Base-by-base conservation (phyloP, 192 early-diverging fungal genomes). In the Entomortierella beljakovae region DNA sequence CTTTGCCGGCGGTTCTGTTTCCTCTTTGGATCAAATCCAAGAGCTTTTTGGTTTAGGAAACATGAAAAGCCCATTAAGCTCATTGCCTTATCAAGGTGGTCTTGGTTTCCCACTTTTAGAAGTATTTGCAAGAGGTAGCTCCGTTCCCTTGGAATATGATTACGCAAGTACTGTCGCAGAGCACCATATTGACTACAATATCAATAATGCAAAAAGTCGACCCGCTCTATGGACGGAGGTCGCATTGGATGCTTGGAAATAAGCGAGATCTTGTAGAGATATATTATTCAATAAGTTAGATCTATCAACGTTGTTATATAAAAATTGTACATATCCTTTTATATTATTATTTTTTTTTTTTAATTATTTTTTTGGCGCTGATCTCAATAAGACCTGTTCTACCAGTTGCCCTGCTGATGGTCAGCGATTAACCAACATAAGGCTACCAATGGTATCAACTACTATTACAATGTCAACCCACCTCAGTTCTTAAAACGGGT, bases 1-100 rank as follows among this genome's bases (percentile, higher is more conserved):
- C n/a, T 70, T 70, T 46, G 58, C 68, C 0, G 68, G 68, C 5
- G 68, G 58, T 16, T 16, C 68, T 25, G 68, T 70, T 26, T 35
- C 46, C 0, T 0, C 10, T 0, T 31, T 59, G 48, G 37, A 8
- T 3, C 18, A 1, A 10, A 28, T 68, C 13, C 11, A 48, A 1
- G 22, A 25, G 20, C 42, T 48, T 28, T 61, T 32, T 16, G 18
- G 16, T 7, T 34, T n/a, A 0, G 22, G 6, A 25, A 16, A 61
- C 10, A 28, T 55, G 34, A 16, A 18, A 1, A 32, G 31, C 16
- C 48, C 33, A 3, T 11, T 70, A 6, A 6, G 22, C 0, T 16
- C 40, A 15, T 28, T 70, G 52, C 68, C 58, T 13, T 70, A 70
- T 9, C 11, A 23, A 16, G 32, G 46, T 4, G 35, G 20, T 33